phyloP scores from a whole-genome alignment of 495 filamentous ascomycete genomes.

The Tuber borchii region DNA sequence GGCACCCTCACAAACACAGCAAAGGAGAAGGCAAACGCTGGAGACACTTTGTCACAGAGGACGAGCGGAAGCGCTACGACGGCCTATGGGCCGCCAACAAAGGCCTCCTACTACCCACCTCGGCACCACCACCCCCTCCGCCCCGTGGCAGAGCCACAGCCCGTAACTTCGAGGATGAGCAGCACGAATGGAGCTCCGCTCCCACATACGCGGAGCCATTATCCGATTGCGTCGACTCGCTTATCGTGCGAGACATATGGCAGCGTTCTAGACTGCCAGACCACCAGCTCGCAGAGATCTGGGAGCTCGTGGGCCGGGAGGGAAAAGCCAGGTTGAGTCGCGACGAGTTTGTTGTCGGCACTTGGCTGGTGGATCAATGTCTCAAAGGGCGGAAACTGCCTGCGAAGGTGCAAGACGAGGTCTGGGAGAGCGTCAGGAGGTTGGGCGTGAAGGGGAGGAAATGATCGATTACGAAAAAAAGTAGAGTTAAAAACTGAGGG shows the following conservation, averaged over 20 bases:
- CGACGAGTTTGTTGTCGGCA: slow-evolving; percentile 88
- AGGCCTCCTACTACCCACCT: slow-evolving; percentile 51
- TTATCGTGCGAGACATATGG: slow-evolving; percentile 86
- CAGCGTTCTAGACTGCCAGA: slow-evolving; percentile 61
- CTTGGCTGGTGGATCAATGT: slow-evolving; percentile 91
- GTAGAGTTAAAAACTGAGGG: too few species aligned
- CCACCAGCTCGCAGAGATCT: slow-evolving; percentile 69
- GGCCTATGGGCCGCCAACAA: slow-evolving; percentile 93
- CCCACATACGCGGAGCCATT: slow-evolving; percentile 23
- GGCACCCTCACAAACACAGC: slow-evolving; percentile 73
- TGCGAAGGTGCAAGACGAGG: slow-evolving; percentile 64
- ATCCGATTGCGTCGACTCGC: slow-evolving; percentile 59
- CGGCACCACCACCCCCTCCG: slow-evolving; percentile 18
- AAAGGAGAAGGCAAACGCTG: slow-evolving; percentile 83
- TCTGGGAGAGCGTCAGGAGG: slow-evolving; percentile 76
- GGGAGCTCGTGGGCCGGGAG: slow-evolving; percentile 70
- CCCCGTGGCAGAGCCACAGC: slow-evolving; percentile 11
- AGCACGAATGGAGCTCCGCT: slow-evolving; percentile 27
- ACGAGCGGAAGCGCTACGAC: slow-evolving; percentile 86
- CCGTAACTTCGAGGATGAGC: slow-evolving; percentile 10
- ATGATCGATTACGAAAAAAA: neutral
- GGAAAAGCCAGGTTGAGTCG: slow-evolving; percentile 56
- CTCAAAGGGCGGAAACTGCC: slow-evolving; percentile 85
- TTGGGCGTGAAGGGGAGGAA: slow-evolving; percentile 45
- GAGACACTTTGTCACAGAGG: slow-evolving; percentile 66